A percentile compares a stretch with the other conserved stretches of the same genome.
phyloP scores from a whole-genome alignment of 805 yeast genomes.

The Wickerhamomyces chaumierensis region DNA sequence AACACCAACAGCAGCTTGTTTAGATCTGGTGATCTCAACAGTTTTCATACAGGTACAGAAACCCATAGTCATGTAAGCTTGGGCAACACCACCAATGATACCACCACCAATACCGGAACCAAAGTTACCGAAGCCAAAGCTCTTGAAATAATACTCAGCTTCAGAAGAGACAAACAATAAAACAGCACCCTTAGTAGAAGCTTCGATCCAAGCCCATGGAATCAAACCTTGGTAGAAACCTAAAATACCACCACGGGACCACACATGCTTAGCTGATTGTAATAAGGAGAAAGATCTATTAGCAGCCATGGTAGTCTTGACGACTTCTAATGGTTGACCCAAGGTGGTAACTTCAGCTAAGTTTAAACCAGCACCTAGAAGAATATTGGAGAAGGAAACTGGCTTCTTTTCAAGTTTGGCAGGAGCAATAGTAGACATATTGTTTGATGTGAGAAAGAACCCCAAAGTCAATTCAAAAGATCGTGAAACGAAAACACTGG shows the following conservation, averaged over 20 bases:
- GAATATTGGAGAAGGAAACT: slow-evolving; percentile 76
- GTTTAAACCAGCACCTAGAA: slow-evolving; percentile 88
- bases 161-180: slow-evolving; percentile 86
- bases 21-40: slow-evolving; percentile 88
- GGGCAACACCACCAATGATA: slow-evolving; percentile 91
- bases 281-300: slow-evolving; percentile 62
- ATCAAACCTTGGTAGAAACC: slow-evolving; percentile 97
- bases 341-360: slow-evolving; percentile 86
- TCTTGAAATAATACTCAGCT: slow-evolving; percentile 68
- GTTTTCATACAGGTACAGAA: slow-evolving; percentile 99
- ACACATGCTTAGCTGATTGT: slow-evolving; percentile 62
- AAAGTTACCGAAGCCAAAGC: slow-evolving; percentile 58
- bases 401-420: slow-evolving; percentile 60
- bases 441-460: neutral
- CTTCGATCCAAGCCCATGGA: slow-evolving; percentile 99
- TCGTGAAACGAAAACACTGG: too few relatives aligned
- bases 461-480: too few relatives aligned
- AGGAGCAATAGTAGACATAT: neutral
- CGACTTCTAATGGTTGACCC: slow-evolving; percentile 95
- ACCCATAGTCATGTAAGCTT: slow-evolving; percentile 94
- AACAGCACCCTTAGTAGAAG: slow-evolving; percentile 98
- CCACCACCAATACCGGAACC: slow-evolving; percentile 92
- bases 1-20: slow-evolving; percentile 62
- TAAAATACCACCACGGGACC: slow-evolving; percentile 85
- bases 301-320: slow-evolving; percentile 98